These are phyloP conservation scores for Eurotiales sp. DNA, from an alignment of 2,329 filamentous ascomycete genomes.

Conservation along the genomic window DNA sequence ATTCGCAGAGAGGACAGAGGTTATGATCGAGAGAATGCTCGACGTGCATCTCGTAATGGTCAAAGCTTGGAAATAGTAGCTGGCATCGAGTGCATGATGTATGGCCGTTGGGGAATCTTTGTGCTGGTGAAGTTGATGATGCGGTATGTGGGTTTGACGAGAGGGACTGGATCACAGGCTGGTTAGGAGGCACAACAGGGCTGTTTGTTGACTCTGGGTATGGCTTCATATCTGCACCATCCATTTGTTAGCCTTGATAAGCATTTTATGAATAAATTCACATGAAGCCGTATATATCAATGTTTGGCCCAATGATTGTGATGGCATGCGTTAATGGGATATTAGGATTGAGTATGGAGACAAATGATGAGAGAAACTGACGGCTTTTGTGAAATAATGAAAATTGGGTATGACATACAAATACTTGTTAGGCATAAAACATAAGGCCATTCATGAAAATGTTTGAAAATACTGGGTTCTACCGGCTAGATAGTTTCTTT, in stretches of 20 bases:
- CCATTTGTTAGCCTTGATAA: not conserved
- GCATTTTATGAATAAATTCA: not conserved
- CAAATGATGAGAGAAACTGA: not conserved
- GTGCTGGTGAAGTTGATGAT: not conserved
- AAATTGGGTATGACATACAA: too few relatives aligned
- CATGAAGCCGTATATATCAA: not conserved
- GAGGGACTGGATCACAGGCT: not conserved
- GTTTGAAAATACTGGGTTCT: too few relatives aligned
- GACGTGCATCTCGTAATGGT: not conserved
- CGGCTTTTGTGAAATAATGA: too few relatives aligned
- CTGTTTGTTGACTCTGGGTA: not conserved
- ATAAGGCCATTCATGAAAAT: too few relatives aligned
- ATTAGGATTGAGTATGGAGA: not conserved
- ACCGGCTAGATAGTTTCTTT: too few relatives aligned
- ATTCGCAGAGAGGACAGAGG: constrained; percentile 8
- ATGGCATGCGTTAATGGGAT: not conserved
- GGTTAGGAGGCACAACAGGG: not conserved
- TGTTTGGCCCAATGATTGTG: not conserved
- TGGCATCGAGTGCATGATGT: constrained; percentile 2
- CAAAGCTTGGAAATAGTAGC: not conserved
- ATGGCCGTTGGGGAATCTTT: not conserved
- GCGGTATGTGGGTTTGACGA: not conserved
- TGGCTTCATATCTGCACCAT: not conserved
- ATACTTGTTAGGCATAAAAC: too few relatives aligned
- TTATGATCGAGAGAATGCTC: constrained; percentile 9